Percentiles rank a stretch among this genome's conserved stretches.
Evolutionary conservation across 495 filamentous ascomycete species (phyloP).

Genomic region (Penicillium maclennaniae): DNA sequence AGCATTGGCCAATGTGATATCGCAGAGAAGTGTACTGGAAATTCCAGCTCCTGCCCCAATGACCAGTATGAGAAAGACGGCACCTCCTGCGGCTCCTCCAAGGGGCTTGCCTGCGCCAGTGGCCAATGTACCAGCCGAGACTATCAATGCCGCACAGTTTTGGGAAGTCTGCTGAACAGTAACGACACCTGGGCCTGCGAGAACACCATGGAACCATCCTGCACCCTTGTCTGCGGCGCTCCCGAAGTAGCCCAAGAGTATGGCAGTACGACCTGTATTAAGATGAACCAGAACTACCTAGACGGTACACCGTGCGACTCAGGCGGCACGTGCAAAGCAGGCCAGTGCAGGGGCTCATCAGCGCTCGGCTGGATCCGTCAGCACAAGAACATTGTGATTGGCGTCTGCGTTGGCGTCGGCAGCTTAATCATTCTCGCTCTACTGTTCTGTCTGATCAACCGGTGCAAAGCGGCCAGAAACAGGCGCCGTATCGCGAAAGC

Average conservation of each 20-base stretch:
- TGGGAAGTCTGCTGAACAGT: conserved; percentile 70
- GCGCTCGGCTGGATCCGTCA: conserved; percentile 63
- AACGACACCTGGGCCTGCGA: conserved; percentile 85
- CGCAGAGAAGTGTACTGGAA: conserved; percentile 76
- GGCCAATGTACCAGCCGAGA: conserved; percentile 94
- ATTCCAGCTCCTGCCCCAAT: conserved; percentile 64
- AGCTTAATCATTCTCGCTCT: conserved; percentile 61
- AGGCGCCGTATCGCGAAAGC: conserved; percentile 31
- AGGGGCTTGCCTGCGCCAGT: conserved; percentile 71
- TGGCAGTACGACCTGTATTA: conserved; percentile 41
- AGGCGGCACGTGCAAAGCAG: conserved; percentile 74
- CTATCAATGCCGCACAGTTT: conserved; percentile 80
- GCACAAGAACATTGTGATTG: conserved; percentile 73
- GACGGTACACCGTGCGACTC: conserved; percentile 87
- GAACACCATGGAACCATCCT: conserved; percentile 49
- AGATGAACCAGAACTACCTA: conserved; percentile 88
- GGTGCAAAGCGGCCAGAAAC: conserved; percentile 38
- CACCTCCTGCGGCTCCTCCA: conserved; percentile 55
- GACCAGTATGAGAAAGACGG: conserved; percentile 72
- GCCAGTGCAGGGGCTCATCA: conserved; percentile 62
- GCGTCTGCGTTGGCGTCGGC: conserved; percentile 64
- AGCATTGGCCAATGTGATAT: conserved; percentile 80
- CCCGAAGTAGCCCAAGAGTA: conserved; percentile 56
- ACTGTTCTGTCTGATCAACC: conserved; percentile 53
- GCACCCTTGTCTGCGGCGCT: conserved; percentile 71